These are phyloP conservation scores for Curvularia hawaiiensis DNA, from an alignment of 2,329 filamentous ascomycete genomes.

Conservation along the genomic window DNA sequence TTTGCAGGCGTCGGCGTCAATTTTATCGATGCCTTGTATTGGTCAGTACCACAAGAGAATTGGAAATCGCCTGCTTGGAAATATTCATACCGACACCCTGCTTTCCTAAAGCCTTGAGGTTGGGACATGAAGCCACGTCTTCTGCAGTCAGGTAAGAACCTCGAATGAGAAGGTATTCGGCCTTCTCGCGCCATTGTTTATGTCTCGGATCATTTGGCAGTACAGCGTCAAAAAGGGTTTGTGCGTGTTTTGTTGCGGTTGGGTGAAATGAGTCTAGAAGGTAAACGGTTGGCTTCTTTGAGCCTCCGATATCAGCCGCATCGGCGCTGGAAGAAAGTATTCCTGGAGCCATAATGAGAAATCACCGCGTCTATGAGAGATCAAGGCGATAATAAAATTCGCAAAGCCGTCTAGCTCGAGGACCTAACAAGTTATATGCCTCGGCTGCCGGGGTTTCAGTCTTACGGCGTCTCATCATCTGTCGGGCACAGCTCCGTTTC, in stretches of 20 bases:
- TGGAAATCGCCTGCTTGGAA: not conserved
- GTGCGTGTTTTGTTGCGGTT: constrained; percentile 42
- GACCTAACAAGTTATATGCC: not conserved
- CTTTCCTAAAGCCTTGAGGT: constrained; percentile 53
- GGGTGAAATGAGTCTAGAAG: constrained; percentile 50
- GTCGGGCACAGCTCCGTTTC: not conserved
- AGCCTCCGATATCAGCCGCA: not conserved
- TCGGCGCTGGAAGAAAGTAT: not conserved
- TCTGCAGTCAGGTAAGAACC: constrained; percentile 46
- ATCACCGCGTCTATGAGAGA: not conserved
- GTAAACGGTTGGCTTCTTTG: constrained; percentile 47
- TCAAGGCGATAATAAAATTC: not conserved
- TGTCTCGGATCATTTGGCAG: constrained; percentile 43
- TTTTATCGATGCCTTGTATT: constrained; percentile 50
- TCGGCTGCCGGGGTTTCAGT: not conserved
- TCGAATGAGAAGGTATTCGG: constrained; percentile 49
- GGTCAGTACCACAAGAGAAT: not conserved
- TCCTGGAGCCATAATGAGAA: not conserved
- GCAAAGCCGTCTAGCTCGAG: not conserved
- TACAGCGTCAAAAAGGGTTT: constrained; percentile 50
- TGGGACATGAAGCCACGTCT: constrained; percentile 46
- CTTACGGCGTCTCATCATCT: not conserved
- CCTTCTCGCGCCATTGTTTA: constrained; percentile 50
- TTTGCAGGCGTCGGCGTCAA: constrained; percentile 48
- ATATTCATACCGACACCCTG: constrained; percentile 52